A percentile compares a stretch with the other conserved stretches of the same genome.
phyloP scores from a whole-genome alignment of 441 rosid genomes.

The Viola pubescens region DNA sequence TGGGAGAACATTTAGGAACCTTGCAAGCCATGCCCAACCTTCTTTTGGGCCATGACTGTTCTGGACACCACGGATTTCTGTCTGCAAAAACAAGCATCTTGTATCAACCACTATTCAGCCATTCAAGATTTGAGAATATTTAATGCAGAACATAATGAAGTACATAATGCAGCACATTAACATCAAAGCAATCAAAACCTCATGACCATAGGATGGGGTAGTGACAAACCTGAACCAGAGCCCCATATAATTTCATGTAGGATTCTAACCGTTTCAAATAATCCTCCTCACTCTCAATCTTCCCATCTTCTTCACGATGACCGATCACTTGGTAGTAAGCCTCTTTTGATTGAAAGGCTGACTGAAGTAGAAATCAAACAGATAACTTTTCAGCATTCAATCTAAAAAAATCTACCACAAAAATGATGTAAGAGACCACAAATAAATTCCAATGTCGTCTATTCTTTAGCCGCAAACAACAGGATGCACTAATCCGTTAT shows the following conservation, averaged over 20 bases:
- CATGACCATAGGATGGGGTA: background rate
- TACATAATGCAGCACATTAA: background rate
- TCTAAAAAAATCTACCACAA: too few species aligned
- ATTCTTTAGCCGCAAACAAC: too few species aligned
- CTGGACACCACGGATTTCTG: constrained; percentile 41
- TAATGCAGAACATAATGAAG: background rate
- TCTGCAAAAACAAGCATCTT: constrained; percentile 34
- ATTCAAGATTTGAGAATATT: background rate
- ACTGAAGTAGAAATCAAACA: constrained; percentile 31
- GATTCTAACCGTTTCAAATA: constrained; percentile 50
- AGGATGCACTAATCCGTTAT: too few species aligned
- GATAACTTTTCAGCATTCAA: background rate
- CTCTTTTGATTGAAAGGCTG: constrained; percentile 53
- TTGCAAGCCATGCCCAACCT: constrained; percentile 94
- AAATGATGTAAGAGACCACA: background rate
- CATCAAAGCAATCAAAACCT: background rate
- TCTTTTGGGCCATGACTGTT: constrained; percentile 63
- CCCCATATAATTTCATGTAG: constrained; percentile 75
- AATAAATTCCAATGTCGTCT: background rate
- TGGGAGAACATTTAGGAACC: constrained; percentile 57
- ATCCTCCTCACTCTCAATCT: constrained; percentile 36
- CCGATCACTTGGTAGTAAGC: constrained; percentile 51
- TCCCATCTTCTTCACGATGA: constrained; percentile 40
- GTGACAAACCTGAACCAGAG: constrained; percentile 73
- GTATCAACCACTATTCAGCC: constrained; percentile 12